phyloP scores from a whole-genome alignment of 75 land plant species.

The Cunninghamia lanceolata region DNA sequence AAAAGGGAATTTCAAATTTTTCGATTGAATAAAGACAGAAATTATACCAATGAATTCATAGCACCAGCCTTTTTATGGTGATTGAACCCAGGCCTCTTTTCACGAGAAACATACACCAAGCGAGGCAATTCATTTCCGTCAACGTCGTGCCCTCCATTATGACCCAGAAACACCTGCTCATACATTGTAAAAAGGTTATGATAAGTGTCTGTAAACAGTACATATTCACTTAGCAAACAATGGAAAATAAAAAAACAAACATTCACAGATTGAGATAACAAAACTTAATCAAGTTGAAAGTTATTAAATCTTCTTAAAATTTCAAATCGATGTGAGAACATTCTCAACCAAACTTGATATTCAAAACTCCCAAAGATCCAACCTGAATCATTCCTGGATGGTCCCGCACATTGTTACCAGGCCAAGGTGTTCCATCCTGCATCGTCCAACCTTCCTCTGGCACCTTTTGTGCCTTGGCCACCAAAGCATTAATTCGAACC shows the following conservation, averaged over 20 bases:
- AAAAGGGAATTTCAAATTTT: neutral
- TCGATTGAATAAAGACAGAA: neutral
- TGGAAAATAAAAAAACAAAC: neutral
- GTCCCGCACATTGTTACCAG: slow-evolving; percentile 68
- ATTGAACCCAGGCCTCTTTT: slow-evolving; percentile 81
- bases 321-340: neutral
- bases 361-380: neutral
- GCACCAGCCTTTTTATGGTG: slow-evolving; percentile 93
- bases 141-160: slow-evolving; percentile 57
- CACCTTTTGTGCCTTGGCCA: slow-evolving; percentile 66
- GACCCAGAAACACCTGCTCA: slow-evolving; percentile 73
- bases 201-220: neutral
- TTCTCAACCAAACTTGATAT: neutral
- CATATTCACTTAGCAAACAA: neutral
- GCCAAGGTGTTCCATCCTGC: slow-evolving; percentile 86
- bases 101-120: slow-evolving; percentile 85
- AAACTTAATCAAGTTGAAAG: neutral
- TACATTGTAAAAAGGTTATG: neutral
- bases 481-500: slow-evolving; percentile 71
- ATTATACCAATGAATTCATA: slow-evolving; percentile 76
- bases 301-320: neutral
- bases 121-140: slow-evolving; percentile 81
- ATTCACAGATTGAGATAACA: neutral
- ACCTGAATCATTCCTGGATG: slow-evolving; percentile 91
- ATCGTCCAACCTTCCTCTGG: slow-evolving; percentile 84